Evolutionary conservation across 140 eudicot species (phyloP).

Genomic region (Oenanthe javanica): DNA sequence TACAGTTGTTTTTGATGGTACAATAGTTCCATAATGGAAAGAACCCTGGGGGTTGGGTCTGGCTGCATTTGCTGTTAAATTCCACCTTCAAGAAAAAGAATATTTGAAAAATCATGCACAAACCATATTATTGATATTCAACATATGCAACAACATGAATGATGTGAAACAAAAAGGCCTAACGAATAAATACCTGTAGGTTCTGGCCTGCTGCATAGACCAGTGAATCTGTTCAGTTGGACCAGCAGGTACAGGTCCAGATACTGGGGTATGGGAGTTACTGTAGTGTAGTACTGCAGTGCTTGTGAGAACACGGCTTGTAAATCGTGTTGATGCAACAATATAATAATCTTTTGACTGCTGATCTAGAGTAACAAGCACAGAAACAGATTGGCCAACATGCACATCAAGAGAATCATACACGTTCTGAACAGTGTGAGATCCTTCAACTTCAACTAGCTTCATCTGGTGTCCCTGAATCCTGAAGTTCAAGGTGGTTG

Average conservation of each 20-base stretch:
- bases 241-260: constrained; percentile 72
- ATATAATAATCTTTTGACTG: constrained; percentile 75
- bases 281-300: constrained; percentile 62
- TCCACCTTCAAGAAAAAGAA: constrained; percentile 55
- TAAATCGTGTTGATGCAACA: constrained; percentile 80
- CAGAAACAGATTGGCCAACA: constrained; percentile 87
- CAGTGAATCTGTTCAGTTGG: constrained; percentile 55
- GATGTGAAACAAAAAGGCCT: background rate
- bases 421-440: constrained; percentile 71
- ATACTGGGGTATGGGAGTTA: constrained; percentile 50
- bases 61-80: constrained; percentile 93
- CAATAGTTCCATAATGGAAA: constrained; percentile 71
- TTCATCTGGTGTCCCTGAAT: constrained; percentile 82
- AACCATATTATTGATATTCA: too few species aligned
- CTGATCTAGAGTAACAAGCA: constrained; percentile 73
- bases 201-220: constrained; percentile 91
- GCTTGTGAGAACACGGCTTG: constrained; percentile 45
- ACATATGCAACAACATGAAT: background rate
- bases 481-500: constrained; percentile 74
- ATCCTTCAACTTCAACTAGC: constrained; percentile 94
- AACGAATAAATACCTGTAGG: constrained; percentile 38
- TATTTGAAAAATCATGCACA: background rate
- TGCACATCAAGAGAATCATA: constrained; percentile 85
- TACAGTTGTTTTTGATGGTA: constrained; percentile 50
- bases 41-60: constrained; percentile 99